Base-by-base conservation (phyloP, 2,329 filamentous ascomycete genomes). In the Fusarium sp. region DNA sequence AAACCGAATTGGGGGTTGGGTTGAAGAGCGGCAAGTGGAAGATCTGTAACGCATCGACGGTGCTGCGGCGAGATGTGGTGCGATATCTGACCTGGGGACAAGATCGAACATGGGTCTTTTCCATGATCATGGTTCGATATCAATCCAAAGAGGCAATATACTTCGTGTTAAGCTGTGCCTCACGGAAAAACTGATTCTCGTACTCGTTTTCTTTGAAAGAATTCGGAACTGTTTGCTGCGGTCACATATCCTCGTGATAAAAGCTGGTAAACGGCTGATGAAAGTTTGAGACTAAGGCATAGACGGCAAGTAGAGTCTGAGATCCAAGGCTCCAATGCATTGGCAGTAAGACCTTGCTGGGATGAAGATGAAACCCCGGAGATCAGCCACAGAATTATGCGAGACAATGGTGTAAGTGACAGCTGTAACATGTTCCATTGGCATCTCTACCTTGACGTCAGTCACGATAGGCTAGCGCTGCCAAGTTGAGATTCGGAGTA, bases 321-420 rank as follows among this genome's bases (percentile, higher is more conserved):
- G 71, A 76, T 75, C 54, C 51, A 47, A 26, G 48, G 24, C 42
- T 54, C 61, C 18, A 53, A 45, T 64, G 58, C 41, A 67, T 65
- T 71, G 58, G 56, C 59, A 63, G 44, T 51, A 61, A 58, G 61
- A 55, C 64, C 65, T 61, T 72, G 57, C 69, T 62, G 64, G 65
- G 74, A 70, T 56, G 65, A 71, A 72, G 50, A 72, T 75, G 71
- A 77, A 77, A 76, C 75, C 28, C 45, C 24, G n/a, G 31, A 68
- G 44, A 48, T 57, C 30, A 64, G 71, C 68, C 63, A 70, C 60
- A 59, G 48, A 74, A 72, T 47, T 38, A 74, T 65, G 63, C 56
- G 68, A 74, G 68, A 74, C 68, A 60, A 51, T 55, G 47, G 63
- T 72, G 53, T 53, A 61, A 68, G 62, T 68, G 44, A 61, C 55